Base-by-base conservation (phyloP, 495 filamentous ascomycete species). In the Penicillium malachiteum region DNA sequence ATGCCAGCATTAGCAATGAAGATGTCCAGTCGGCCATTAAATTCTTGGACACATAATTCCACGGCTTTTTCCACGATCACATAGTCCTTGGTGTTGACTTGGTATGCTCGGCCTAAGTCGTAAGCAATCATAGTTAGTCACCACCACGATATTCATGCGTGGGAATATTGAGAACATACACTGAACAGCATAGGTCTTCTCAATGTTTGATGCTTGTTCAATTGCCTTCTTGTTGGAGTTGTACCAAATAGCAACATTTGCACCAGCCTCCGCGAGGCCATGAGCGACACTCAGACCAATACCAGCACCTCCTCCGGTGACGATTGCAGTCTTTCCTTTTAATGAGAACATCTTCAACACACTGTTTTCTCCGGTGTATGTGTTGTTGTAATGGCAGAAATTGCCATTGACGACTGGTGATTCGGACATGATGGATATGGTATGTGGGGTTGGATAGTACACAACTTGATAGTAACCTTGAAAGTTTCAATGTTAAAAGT, bases 161-260 rank as follows among this genome's bases (percentile, higher is more conserved):
- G 11, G 14, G 13, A 1, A 6, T 16, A 9, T 16, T 13, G 4
- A 12, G 18, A 18, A 62, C 71, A 33, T 61, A 93, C 91, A 86
- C 71, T 87, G 87, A 44, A 96, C 90, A n/a, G 88, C 88, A 60
- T 86, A 94, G 38, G 80, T 81, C 61, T 83, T 72, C 61, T 86
- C 87, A 51, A 95, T 88, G 45, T 87, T 84, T 16, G 78, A 78
- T 3, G 92, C 91, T n/a, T 84, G 76, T 42, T 86, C 81, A 39
- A 84, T 55, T 7, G 87, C 85, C 58, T 87, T 85, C 63, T 81
- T 79, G 73, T 94, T 92, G 67, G 77, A 83, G 65, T 91, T 90
- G 63, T 91, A 96, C 86, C 88, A 93, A 32, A 96, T 84, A 3
- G 88, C 91, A 40, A 96, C 87, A 58, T 96, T 91, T 35, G 91